Evolutionary conservation across 306 rosid species (phyloP).

Genomic region (Cicer yamashitae): DNA sequence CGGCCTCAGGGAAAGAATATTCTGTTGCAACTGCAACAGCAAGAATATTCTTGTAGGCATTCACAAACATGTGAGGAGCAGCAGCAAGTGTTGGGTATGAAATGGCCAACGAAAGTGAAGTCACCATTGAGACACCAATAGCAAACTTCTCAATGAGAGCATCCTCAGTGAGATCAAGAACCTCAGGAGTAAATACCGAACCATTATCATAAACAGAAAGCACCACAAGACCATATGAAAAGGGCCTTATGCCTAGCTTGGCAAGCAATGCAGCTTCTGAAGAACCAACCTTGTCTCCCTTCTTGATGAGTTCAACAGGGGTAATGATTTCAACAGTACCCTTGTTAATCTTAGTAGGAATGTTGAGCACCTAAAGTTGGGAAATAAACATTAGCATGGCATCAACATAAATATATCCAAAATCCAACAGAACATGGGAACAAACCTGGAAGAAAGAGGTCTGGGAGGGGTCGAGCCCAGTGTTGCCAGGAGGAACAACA

Average conservation of each 20-base stretch:
- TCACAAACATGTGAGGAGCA: conserved; percentile 83
- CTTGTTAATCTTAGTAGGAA: conserved; percentile 93
- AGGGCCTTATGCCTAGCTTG: conserved; percentile 91
- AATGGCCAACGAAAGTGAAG: conserved; percentile 75
- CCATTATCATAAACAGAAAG: conserved; percentile 79
- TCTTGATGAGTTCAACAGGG: conserved; percentile 89
- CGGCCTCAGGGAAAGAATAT: conserved; percentile 75
- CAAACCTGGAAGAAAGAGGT: conserved; percentile 95
- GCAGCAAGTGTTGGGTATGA: conserved; percentile 89
- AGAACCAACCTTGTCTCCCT: conserved; percentile 95
- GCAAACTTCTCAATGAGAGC: conserved; percentile 80
- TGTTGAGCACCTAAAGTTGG: conserved; percentile 69
- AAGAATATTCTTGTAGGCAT: conserved; percentile 79
- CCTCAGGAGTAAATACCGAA: conserved; percentile 85
- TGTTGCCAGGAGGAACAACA: conserved; percentile 92
- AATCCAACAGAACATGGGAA: background rate
- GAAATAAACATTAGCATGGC: background rate
- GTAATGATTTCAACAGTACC: conserved; percentile 97
- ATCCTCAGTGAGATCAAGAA: conserved; percentile 83
- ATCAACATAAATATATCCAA: too few species aligned
- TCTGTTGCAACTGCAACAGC: conserved; percentile 71
- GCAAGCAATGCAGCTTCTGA: conserved; percentile 96
- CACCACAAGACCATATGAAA: conserved; percentile 89
- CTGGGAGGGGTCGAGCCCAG: conserved; percentile 94
- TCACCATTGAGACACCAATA: conserved; percentile 71